These are phyloP conservation scores for Ogataea pignaliae DNA, from an alignment of 805 yeast genomes.

Conservation along the genomic window DNA sequence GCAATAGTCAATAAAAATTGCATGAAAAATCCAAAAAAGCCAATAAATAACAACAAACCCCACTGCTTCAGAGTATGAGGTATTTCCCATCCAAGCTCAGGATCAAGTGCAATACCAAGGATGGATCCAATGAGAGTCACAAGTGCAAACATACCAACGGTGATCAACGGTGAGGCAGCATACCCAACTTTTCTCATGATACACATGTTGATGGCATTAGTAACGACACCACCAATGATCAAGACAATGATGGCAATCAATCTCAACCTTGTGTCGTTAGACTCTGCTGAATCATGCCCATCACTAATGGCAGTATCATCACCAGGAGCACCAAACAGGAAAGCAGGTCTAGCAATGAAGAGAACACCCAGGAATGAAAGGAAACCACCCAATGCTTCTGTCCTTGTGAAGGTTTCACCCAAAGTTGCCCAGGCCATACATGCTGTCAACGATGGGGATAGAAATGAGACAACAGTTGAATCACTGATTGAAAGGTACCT, in stretches of 20 bases:
- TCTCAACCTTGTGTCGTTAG: slow-evolving; percentile 27
- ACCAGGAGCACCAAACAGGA: slow-evolving; percentile 44
- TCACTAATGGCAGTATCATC: neutral
- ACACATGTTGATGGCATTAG: slow-evolving; percentile 60
- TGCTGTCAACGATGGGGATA: slow-evolving; percentile 71
- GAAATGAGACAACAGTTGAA: slow-evolving; percentile 70
- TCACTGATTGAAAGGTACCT: slow-evolving; percentile 68
- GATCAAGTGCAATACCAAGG: slow-evolving; percentile 43
- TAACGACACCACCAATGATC: slow-evolving; percentile 51
- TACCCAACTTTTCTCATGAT: slow-evolving; percentile 65
- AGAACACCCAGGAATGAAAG: slow-evolving; percentile 66
- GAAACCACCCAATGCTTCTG: slow-evolving; percentile 61
- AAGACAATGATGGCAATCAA: slow-evolving; percentile 55
- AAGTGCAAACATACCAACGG: slow-evolving; percentile 67
- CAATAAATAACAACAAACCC: slow-evolving; percentile 52
- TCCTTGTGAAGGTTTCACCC: slow-evolving; percentile 53
- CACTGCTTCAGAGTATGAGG: slow-evolving; percentile 59
- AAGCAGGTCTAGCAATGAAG: slow-evolving; percentile 70
- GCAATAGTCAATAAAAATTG: slow-evolving; percentile 73
- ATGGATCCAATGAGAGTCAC: slow-evolving; percentile 49
- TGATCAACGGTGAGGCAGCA: slow-evolving; percentile 65
- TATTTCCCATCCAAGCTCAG: slow-evolving; percentile 48
- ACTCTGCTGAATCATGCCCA: slow-evolving; percentile 16
- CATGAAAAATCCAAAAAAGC: slow-evolving; percentile 69
- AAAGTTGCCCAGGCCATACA: slow-evolving; percentile 62